These are phyloP conservation scores for Neurospora hispaniola DNA, from an alignment of 495 filamentous ascomycete species.

Conservation along the genomic window DNA sequence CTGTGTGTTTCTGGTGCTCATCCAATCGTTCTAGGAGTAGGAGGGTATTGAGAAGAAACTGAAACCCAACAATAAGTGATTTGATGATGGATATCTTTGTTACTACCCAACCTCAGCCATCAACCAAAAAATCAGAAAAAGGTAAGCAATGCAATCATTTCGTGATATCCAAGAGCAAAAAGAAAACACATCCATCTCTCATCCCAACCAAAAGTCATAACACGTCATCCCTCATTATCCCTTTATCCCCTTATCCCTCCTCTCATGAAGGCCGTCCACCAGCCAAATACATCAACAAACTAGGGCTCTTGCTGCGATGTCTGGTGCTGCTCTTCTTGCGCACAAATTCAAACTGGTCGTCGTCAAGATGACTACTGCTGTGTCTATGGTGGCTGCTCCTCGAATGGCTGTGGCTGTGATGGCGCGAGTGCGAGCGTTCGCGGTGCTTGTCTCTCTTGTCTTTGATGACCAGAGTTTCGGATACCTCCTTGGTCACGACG, in stretches of 20 bases:
- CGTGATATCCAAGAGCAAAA: neutral
- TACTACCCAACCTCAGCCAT: neutral
- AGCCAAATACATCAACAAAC: slow-evolving; percentile 38
- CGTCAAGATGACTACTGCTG: slow-evolving; percentile 37
- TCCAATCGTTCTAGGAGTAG: neutral
- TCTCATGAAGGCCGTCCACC: slow-evolving; percentile 28
- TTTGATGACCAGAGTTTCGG: slow-evolving; percentile 28
- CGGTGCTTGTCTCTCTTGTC: slow-evolving; percentile 25
- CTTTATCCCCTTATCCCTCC: too few species aligned
- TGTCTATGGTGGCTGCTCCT: slow-evolving; percentile 35
- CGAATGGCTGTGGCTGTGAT: slow-evolving; percentile 38
- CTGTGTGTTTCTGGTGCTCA: neutral
- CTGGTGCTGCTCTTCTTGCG: slow-evolving; percentile 46
- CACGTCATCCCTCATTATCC: too few species aligned
- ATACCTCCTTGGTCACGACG: slow-evolving; percentile 25
- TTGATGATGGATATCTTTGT: neutral
- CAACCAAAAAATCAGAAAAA: neutral
- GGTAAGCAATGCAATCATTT: neutral
- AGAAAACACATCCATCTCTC: too few species aligned
- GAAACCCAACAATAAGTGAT: neutral
- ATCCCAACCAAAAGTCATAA: too few species aligned
- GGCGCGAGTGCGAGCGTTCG: slow-evolving; percentile 22
- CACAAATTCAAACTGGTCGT: slow-evolving; percentile 43
- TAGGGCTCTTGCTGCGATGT: slow-evolving; percentile 35
- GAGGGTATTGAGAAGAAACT: neutral